These are phyloP conservation scores for Citrullus colocynthis DNA, from an alignment of 306 rosid species.

Conservation along the genomic window DNA sequence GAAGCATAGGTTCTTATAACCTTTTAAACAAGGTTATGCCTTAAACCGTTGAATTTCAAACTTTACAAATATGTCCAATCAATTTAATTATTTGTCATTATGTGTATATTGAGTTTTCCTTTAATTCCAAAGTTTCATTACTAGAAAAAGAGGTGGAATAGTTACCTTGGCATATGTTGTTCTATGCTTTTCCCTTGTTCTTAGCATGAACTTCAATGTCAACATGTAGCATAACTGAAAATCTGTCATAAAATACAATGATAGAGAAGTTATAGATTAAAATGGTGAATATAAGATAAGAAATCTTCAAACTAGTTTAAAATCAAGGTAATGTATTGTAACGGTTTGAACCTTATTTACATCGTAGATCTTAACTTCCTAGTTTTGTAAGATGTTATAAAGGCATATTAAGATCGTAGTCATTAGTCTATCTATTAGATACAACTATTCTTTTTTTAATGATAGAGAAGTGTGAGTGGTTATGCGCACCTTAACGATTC, in stretches of 20 bases:
- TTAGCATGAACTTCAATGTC: conserved; percentile 57
- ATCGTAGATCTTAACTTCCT: not conserved
- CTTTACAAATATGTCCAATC: too few species aligned
- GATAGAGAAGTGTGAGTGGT: too few species aligned
- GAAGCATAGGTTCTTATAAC: too few species aligned
- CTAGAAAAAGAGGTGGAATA: not conserved
- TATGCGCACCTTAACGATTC: too few species aligned
- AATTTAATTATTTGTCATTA: not conserved
- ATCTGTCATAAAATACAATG: conserved; percentile 77
- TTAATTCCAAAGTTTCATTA: not conserved
- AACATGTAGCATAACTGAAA: conserved; percentile 8
- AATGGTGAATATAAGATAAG: too few species aligned
- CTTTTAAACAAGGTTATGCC: too few species aligned
- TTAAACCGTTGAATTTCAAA: too few species aligned
- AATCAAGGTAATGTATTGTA: not conserved
- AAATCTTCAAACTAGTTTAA: not conserved
- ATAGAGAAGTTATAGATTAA: conserved; percentile 49
- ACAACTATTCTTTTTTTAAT: too few species aligned
- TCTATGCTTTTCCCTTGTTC: conserved; percentile 68
- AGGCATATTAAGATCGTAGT: too few species aligned
- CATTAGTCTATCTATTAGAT: too few species aligned
- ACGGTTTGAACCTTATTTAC: not conserved
- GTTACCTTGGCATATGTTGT: conserved; percentile 31
- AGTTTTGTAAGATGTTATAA: too few species aligned
- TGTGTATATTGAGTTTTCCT: not conserved